Evolutionary conservation across 2,329 filamentous ascomycete genomes (phyloP).

Genomic region (Aureobasidium mangrovei): DNA sequence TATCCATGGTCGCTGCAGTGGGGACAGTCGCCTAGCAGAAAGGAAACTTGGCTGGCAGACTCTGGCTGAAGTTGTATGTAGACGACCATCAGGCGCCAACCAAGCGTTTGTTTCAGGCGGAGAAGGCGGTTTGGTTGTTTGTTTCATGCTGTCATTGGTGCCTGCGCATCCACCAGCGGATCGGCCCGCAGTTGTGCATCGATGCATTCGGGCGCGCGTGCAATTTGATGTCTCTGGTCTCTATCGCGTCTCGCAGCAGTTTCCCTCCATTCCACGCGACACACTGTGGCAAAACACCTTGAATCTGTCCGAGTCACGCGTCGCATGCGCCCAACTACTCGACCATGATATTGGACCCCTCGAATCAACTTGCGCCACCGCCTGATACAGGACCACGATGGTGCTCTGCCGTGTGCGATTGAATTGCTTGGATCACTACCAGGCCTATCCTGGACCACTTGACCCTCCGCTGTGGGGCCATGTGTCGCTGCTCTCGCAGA

Average conservation of each 20-base stretch:
- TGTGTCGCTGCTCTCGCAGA: constrained; percentile 45
- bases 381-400: constrained; percentile 8
- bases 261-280: constrained; percentile 10
- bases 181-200: constrained; percentile 1
- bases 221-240: background rate
- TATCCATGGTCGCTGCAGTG: constrained; percentile 54
- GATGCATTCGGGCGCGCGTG: background rate
- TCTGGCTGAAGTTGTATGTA: background rate
- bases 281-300: constrained; percentile 1
- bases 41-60: background rate
- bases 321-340: background rate
- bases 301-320: background rate
- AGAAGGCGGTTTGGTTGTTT: background rate
- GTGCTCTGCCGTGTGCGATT: constrained; percentile 59
- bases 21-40: background rate
- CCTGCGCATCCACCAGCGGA: background rate
- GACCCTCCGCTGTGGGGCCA: constrained; percentile 59
- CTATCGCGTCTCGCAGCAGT: background rate
- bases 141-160: constrained; percentile 5
- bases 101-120: constrained; percentile 6
- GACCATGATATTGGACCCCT: background rate
- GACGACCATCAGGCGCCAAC: background rate
- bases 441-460: constrained; percentile 66
- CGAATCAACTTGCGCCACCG: background rate
- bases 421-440: constrained; percentile 95